A percentile compares a stretch with the other conserved stretches of the same genome.
Conservation (phyloP, 2,329 filamentous ascomycete genomes). For the Triangularia verruculosa region DNA sequence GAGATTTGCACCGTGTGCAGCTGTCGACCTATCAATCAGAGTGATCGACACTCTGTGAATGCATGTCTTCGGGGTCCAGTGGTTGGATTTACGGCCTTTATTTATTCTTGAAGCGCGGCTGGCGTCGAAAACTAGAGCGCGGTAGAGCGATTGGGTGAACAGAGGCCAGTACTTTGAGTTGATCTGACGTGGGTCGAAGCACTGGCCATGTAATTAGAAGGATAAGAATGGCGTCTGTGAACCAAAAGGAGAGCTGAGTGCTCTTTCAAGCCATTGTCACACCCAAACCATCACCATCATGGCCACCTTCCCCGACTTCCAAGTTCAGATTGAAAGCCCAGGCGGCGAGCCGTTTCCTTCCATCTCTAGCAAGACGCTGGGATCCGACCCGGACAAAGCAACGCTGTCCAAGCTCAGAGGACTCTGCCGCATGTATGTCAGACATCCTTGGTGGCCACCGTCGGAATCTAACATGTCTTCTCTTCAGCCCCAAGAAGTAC, state of each 20-base stretch:
- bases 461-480: background rate
- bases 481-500: background rate
- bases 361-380: background rate
- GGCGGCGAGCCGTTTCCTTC: background rate
- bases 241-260: background rate
- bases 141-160: background rate
- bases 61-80: background rate
- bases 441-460: background rate
- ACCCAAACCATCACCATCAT: background rate
- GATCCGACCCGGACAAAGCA: background rate
- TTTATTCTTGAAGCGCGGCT: no score
- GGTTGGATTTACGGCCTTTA: background rate
- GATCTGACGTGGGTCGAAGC: background rate
- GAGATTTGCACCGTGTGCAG: background rate
- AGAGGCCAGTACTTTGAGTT: no score
- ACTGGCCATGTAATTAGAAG: background rate
- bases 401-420: background rate
- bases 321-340: background rate
- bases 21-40: background rate
- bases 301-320: background rate
- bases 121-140: background rate
- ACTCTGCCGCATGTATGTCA: background rate
- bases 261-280: background rate
- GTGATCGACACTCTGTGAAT: background rate
- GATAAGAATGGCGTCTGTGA: background rate